phyloP scores from a whole-genome alignment of 2,329 filamentous ascomycete species.

The Dactylellina sp. region DNA sequence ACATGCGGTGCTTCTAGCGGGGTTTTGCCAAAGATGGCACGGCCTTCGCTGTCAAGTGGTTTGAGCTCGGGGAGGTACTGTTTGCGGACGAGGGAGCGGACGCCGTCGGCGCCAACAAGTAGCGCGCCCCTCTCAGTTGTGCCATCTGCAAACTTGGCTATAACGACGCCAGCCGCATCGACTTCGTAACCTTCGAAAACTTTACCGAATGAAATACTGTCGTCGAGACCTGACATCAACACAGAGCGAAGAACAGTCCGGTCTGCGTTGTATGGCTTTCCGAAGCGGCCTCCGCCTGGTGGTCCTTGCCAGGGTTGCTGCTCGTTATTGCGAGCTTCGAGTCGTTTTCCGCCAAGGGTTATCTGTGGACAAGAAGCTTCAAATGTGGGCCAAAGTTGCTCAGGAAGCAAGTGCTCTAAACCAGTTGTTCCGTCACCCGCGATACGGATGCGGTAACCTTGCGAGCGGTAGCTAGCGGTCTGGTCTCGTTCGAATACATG shows the following conservation, averaged over 20 bases:
- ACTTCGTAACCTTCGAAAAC: conserved; percentile 22
- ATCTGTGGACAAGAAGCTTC: conserved; percentile 27
- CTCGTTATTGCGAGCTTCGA: conserved; percentile 22
- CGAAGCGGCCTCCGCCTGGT: background rate
- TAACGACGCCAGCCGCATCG: conserved; percentile 10
- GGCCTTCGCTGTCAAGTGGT: conserved; percentile 31
- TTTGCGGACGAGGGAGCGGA: conserved; percentile 18
- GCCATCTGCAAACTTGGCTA: conserved; percentile 20
- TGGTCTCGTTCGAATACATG: conserved; percentile 35
- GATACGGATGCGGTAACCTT: conserved; percentile 35
- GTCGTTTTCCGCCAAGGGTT: background rate
- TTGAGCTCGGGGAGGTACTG: conserved; percentile 12
- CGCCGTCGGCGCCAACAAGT: conserved; percentile 24
- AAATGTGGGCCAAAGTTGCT: conserved; percentile 10
- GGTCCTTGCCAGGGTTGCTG: background rate
- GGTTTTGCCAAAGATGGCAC: conserved; percentile 40
- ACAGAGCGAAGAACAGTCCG: conserved; percentile 20
- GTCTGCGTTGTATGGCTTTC: conserved; percentile 23
- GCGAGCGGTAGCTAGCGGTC: conserved; percentile 20
- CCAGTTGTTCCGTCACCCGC: conserved; percentile 10
- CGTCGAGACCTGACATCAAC: conserved; percentile 18
- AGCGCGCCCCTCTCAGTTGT: conserved; percentile 12
- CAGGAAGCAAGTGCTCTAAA: conserved; percentile 13
- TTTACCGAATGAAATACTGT: conserved; percentile 31
- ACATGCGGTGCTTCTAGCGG: conserved; percentile 9